Evolutionary conservation across 23 red algal species (phyloP).

Genomic region (Gracilaria gracilis): DNA sequence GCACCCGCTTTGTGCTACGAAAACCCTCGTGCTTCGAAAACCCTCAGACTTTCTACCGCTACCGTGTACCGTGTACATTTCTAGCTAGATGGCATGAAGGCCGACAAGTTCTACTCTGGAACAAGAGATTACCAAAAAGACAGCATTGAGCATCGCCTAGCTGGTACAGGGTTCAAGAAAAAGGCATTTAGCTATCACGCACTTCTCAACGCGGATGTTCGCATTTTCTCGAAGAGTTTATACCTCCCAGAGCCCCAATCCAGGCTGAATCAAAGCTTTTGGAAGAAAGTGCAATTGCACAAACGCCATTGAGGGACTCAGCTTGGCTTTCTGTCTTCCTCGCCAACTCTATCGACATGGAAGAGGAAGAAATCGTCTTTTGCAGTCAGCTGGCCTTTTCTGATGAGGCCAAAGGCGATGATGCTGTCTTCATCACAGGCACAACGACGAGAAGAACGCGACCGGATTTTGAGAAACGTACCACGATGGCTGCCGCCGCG

Average conservation of each 20-base stretch:
- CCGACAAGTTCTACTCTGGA: no score
- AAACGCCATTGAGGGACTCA: background rate
- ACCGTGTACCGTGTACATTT: background rate
- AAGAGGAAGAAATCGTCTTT: background rate
- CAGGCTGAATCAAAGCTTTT: background rate
- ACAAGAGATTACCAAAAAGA: no score
- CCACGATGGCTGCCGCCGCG: background rate
- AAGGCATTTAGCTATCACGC: no score
- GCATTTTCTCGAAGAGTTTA: background rate
- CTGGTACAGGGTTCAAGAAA: no score
- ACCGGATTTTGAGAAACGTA: background rate
- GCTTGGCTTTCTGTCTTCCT: background rate
- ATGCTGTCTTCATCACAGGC: background rate
- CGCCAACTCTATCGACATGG: constrained; percentile 1
- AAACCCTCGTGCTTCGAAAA: no score
- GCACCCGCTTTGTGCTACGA: no score
- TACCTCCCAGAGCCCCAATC: background rate
- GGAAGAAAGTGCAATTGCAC: background rate
- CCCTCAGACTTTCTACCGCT: no score
- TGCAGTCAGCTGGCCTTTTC: constrained; percentile 34
- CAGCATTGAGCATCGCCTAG: no score
- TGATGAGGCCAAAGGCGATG: background rate
- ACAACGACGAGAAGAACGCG: background rate
- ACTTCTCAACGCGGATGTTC: no score
- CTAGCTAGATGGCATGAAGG: background rate